Conservation (phyloP, 1,139 yeast genomes). For the Arxiozyma slooffiae region DNA sequence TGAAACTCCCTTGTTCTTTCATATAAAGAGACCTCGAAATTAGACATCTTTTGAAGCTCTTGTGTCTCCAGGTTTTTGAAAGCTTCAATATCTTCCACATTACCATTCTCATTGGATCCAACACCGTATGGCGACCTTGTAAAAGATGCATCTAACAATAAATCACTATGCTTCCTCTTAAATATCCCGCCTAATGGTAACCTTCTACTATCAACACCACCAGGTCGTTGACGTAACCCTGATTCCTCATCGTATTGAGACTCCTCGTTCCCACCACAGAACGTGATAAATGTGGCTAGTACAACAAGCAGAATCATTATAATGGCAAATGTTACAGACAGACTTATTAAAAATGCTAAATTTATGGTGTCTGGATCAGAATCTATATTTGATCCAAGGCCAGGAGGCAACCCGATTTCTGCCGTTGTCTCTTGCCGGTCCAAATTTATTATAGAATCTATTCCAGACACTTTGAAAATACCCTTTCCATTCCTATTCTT, state of each 20-base stretch:
- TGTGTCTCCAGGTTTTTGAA: slow-evolving; percentile 29
- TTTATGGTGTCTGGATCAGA: slow-evolving; percentile 29
- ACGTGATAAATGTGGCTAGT: slow-evolving; percentile 34
- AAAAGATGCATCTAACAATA: slow-evolving; percentile 31
- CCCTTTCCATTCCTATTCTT: too few relatives aligned
- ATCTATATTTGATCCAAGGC: slow-evolving; percentile 24
- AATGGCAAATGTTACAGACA: slow-evolving; percentile 35
- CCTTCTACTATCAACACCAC: slow-evolving; percentile 8
- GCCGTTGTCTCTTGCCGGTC: not conserved
- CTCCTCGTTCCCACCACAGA: slow-evolving; percentile 26
- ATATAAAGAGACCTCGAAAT: slow-evolving; percentile 32
- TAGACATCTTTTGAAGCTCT: slow-evolving; percentile 31
- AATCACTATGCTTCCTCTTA: slow-evolving; percentile 20
- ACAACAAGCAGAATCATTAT: slow-evolving; percentile 31
- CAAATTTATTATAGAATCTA: not conserved
- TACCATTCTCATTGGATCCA: slow-evolving; percentile 22
- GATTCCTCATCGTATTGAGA: slow-evolving; percentile 28
- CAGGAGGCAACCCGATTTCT: not conserved
- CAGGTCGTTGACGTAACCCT: slow-evolving; percentile 11
- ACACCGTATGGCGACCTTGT: slow-evolving; percentile 23
- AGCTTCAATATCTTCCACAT: slow-evolving; percentile 28
- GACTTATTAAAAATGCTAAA: slow-evolving; percentile 34
- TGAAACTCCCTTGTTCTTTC: slow-evolving; percentile 33
- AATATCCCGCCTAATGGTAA: slow-evolving; percentile 14
- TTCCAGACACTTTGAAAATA: not conserved